phyloP scores from a whole-genome alignment of 2,329 filamentous ascomycete species.

The Sporothrix luriei region DNA sequence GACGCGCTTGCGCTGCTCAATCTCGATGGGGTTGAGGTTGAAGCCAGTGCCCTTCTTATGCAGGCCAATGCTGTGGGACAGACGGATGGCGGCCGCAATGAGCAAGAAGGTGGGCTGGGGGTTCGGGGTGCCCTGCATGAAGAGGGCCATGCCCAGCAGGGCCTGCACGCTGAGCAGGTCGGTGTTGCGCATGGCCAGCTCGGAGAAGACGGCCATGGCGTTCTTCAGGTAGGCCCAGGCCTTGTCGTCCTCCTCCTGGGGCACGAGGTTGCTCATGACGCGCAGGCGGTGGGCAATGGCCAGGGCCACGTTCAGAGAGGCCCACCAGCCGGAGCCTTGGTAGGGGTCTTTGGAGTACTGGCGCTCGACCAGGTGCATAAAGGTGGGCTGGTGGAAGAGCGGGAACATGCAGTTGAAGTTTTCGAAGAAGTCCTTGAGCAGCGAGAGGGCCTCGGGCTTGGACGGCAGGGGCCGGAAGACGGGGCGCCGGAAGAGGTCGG shows the following conservation, averaged over 20 bases:
- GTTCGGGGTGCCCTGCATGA: constrained; percentile 94
- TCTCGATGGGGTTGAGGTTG: constrained; percentile 89
- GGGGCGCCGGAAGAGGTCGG: constrained; percentile 83
- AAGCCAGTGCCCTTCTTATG: constrained; percentile 93
- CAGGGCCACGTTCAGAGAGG: constrained; percentile 87
- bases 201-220: constrained; percentile 87
- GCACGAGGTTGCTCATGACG: constrained; percentile 92
- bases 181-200: constrained; percentile 93
- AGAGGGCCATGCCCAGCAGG: constrained; percentile 87
- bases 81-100: constrained; percentile 83
- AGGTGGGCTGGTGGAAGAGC: constrained; percentile 94
- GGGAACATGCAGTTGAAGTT: constrained; percentile 99
- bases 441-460: constrained; percentile 82
- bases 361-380: constrained; percentile 94
- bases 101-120: constrained; percentile 92
- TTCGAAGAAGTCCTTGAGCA: constrained; percentile 92
- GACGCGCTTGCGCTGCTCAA: constrained; percentile 76
- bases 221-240: constrained; percentile 97
- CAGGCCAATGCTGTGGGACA: constrained; percentile 91
- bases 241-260: constrained; percentile 88
- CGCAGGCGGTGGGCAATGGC: constrained; percentile 92
- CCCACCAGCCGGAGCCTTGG: constrained; percentile 97
- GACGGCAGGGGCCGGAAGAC: constrained; percentile 82
- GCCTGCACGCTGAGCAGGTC: constrained; percentile 94
- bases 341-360: constrained; percentile 94